Evolutionary conservation across 805 yeast genomes (phyloP), one percentile per base, ranked within the genome.

Genomic region (Yarrowia sp.): DNA sequence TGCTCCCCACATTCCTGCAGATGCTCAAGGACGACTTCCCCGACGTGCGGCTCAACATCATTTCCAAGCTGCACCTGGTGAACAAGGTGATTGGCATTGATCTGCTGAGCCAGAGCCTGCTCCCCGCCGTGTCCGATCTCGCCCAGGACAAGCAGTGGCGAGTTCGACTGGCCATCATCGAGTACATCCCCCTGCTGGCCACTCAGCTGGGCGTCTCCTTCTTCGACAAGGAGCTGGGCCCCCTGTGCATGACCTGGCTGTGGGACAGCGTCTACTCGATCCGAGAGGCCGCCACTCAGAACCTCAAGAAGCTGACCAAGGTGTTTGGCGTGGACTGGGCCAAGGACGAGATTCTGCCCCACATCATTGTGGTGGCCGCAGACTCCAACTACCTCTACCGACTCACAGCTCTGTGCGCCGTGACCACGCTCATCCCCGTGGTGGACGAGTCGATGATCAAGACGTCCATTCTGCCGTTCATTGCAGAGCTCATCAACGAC

Each of bases 61-160:
- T 95, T 72, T 91, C 97, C 38, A 92, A 93, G 78, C 84, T 95
- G 71, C 93, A 94, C 72, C 87, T 89, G 50, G 98, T 95, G 43
- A 94, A 95, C 78, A 95, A 92, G 74, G 97, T 93, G 66, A 90
- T 95, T 74, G 99, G 99, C 40, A 92, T 95, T 72, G 93, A 89
- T 73, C 81, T 90, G 71, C 83, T 95, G 72, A 89, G 97, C 35
- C 93, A 92, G 74, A 89, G 92, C 48, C 82, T 95, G 71, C 83
- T 95, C 72, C 99, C 99, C 3, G 98, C 99, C 2, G 94, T 95
- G 73, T 89, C 97, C 11, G 97, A 94, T 73, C 84, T 95, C 73
- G 98, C 99, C 11, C 93, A 92, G 77, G 99, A 95, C 80, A 89
- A 89, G 75, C 94, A 93, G 76, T 95, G 99, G 99, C 87, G 99